phyloP scores from a whole-genome alignment of 345 rosid species.

The Gossypium mustelinum region DNA sequence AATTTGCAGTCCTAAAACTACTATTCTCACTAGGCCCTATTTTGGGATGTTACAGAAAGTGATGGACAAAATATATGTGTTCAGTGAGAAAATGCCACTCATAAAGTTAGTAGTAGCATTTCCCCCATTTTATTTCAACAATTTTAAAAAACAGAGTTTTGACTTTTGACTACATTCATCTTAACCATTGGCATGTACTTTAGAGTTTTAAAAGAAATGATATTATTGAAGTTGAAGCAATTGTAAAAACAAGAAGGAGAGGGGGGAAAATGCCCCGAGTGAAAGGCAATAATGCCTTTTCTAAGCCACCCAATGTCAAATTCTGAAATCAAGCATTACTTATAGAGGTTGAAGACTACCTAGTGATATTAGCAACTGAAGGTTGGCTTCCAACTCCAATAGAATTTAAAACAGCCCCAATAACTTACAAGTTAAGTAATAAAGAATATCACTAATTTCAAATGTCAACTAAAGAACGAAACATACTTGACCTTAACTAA shows the following conservation, averaged over 20 bases:
- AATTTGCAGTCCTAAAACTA: too few relatives aligned
- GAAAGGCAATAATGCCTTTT: neutral
- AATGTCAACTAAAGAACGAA: neutral
- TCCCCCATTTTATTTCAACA: too few relatives aligned
- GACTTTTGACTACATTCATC: too few relatives aligned
- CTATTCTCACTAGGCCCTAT: too few relatives aligned
- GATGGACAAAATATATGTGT: too few relatives aligned
- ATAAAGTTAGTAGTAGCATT: too few relatives aligned
- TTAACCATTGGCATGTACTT: too few relatives aligned
- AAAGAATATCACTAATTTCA: neutral
- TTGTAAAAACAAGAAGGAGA: neutral
- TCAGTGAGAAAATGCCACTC: too few relatives aligned
- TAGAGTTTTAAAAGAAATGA: too few relatives aligned
- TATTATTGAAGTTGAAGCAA: too few relatives aligned
- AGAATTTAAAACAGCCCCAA: slow-evolving; percentile 80
- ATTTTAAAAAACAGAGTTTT: too few relatives aligned
- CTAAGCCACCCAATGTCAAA: neutral
- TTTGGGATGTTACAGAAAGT: too few relatives aligned
- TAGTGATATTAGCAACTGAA: slow-evolving; percentile 27
- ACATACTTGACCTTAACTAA: neutral
- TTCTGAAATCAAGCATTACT: slow-evolving; percentile 20
- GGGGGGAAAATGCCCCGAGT: neutral
- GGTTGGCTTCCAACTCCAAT: slow-evolving; percentile 66
- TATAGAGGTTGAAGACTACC: slow-evolving; percentile 47
- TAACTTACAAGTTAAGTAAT: slow-evolving; percentile 46